phyloP scores from a whole-genome alignment of 352 stramenopile species.

The Thraustotheca clavata region DNA sequence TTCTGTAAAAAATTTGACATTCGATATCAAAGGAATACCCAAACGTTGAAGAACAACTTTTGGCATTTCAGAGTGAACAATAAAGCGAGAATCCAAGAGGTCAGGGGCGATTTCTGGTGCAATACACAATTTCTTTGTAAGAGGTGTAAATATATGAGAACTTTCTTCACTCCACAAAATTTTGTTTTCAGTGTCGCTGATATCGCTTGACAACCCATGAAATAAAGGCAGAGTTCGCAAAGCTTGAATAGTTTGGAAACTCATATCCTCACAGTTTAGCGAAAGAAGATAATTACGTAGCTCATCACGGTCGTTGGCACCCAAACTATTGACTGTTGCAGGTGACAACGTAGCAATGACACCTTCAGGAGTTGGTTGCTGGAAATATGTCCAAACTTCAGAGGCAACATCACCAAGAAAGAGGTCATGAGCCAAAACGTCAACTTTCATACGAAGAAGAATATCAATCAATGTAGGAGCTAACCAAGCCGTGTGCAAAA shows the following conservation, averaged over 20 bases:
- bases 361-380: constrained; percentile 51
- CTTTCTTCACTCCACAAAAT: neutral
- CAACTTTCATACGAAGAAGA: constrained; percentile 36
- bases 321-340: neutral
- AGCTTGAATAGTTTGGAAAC: neutral
- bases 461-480: constrained; percentile 32
- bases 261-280: constrained; percentile 6
- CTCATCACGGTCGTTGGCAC: neutral
- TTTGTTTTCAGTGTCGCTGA: neutral
- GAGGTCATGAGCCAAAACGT: constrained; percentile 43
- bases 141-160: neutral
- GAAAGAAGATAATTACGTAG: constrained; percentile 2
- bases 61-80: neutral
- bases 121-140: neutral
- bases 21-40: neutral
- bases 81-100: constrained; percentile 1
- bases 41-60: neutral
- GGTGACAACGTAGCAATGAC: constrained; percentile 37
- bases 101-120: neutral
- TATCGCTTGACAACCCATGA: neutral
- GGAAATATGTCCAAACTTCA: constrained; percentile 64
- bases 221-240: constrained; percentile 5
- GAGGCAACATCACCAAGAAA: constrained; percentile 41
- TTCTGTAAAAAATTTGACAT: neutral
- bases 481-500: constrained; percentile 48